phyloP scores from a whole-genome alignment of 306 rosid species.

The Prunus persica region DNA sequence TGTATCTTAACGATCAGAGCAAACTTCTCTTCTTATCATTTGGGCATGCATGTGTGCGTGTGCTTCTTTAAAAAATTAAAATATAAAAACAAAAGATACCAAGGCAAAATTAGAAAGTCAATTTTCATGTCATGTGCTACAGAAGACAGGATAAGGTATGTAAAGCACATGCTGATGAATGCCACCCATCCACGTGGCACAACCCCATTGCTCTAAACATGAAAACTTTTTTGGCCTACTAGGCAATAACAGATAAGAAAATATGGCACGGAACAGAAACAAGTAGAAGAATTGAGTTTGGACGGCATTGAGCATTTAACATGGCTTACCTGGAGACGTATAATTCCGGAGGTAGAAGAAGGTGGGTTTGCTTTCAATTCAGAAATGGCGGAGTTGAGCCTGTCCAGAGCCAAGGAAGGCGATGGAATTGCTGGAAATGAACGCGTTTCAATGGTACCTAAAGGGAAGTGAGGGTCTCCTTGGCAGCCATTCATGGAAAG shows the following conservation, averaged over 20 bases:
- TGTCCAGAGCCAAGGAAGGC: constrained; percentile 56
- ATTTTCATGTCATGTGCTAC: background rate
- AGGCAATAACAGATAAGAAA: constrained; percentile 8
- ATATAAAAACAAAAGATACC: background rate
- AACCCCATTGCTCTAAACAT: background rate
- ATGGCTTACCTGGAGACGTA: constrained; percentile 52
- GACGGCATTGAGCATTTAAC: too few species aligned
- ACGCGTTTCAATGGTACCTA: constrained; percentile 58
- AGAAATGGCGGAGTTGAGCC: constrained; percentile 49
- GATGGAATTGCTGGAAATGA: constrained; percentile 50
- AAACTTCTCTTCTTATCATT: too few species aligned
- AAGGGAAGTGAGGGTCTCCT: constrained; percentile 30
- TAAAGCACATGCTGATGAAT: background rate
- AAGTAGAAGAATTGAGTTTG: background rate
- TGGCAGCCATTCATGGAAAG: constrained; percentile 76
- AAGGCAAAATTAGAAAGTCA: background rate
- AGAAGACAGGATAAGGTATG: constrained; percentile 17
- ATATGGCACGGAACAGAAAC: background rate
- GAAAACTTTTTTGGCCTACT: background rate
- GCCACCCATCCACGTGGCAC: constrained; percentile 33
- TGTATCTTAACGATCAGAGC: too few species aligned
- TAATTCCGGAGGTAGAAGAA: constrained; percentile 54
- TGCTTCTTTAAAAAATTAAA: too few species aligned
- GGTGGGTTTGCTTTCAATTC: constrained; percentile 57
- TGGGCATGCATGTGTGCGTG: too few species aligned